A percentile compares a stretch with the other conserved stretches of the same genome.
Evolutionary conservation across 352 stramenopile species (phyloP).

Genomic region (Globisporangium spinosum): DNA sequence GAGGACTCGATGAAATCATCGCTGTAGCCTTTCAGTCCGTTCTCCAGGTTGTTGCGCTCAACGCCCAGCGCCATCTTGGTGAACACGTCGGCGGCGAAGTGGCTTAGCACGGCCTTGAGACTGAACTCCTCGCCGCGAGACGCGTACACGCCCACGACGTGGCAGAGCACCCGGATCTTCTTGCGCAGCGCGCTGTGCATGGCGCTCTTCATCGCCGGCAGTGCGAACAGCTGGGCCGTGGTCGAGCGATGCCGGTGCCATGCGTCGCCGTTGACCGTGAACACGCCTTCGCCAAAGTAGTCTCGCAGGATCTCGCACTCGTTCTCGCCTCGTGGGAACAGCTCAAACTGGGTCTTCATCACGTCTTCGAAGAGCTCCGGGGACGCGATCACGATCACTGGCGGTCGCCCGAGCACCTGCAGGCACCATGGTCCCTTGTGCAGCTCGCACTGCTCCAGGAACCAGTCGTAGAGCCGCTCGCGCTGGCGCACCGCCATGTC

Average conservation of each 20-base stretch:
- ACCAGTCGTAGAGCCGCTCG: conserved; percentile 57
- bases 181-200: conserved; percentile 55
- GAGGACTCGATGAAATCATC: conserved; percentile 29
- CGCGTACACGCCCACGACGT: conserved; percentile 23
- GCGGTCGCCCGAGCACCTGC: conserved; percentile 29
- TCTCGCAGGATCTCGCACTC: conserved; percentile 37
- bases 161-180: conserved; percentile 31
- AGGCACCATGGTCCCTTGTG: conserved; percentile 43
- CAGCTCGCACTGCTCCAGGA: conserved; percentile 45
- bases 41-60: conserved; percentile 30
- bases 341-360: conserved; percentile 66
- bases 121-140: conserved; percentile 26
- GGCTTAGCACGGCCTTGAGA: conserved; percentile 49
- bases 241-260: conserved; percentile 82
- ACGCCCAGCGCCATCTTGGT: conserved; percentile 52
- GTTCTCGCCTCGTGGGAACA: conserved; percentile 63
- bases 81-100: conserved; percentile 61
- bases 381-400: conserved; percentile 38
- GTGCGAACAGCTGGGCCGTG: conserved; percentile 87
- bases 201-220: conserved; percentile 43
- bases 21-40: conserved; percentile 19
- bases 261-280: conserved; percentile 51
- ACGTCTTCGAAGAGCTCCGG: conserved; percentile 52
- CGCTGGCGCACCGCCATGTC: conserved; percentile 42
- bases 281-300: conserved; percentile 81